These are phyloP conservation scores for Myriosclerotinia scirpicola DNA, from an alignment of 2,329 filamentous ascomycete species.

Conservation along the genomic window DNA sequence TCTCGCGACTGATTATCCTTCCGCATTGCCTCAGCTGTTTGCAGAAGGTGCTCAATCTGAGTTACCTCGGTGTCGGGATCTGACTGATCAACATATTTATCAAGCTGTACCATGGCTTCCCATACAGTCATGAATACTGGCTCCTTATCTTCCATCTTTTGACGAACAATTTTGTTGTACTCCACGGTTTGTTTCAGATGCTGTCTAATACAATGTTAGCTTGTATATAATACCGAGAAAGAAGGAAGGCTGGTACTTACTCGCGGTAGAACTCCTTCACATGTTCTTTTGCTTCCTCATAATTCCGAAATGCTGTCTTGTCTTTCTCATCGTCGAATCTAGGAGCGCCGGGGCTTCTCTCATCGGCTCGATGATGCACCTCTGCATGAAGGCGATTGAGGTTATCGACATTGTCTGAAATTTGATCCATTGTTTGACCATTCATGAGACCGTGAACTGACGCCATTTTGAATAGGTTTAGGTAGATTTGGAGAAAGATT, in stretches of 20 bases:
- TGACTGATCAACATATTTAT: slow-evolving; percentile 86
- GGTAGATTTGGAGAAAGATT: not conserved
- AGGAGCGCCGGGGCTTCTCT: slow-evolving; percentile 28
- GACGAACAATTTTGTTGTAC: slow-evolving; percentile 81
- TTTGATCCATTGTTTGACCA: slow-evolving; percentile 45
- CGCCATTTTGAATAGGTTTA: not conserved
- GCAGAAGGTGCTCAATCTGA: slow-evolving; percentile 87
- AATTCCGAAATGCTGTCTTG: slow-evolving; percentile 79
- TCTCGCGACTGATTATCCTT: slow-evolving; percentile 79
- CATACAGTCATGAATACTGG: slow-evolving; percentile 77
- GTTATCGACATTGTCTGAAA: slow-evolving; percentile 52
- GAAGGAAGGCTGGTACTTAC: slow-evolving; percentile 20
- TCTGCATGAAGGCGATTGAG: slow-evolving; percentile 54
- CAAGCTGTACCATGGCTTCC: slow-evolving; percentile 90
- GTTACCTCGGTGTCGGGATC: slow-evolving; percentile 85
- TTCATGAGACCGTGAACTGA: slow-evolving; percentile 10
- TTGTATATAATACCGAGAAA: not conserved
- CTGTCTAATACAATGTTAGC: slow-evolving; percentile 42
- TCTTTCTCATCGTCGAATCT: slow-evolving; percentile 63
- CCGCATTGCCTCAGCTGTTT: slow-evolving; percentile 85
- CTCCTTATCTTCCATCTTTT: slow-evolving; percentile 64
- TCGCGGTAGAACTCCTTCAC: slow-evolving; percentile 85
- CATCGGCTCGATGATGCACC: slow-evolving; percentile 26
- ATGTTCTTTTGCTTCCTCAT: slow-evolving; percentile 77
- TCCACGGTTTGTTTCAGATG: slow-evolving; percentile 73